These are phyloP conservation scores for Penicillium samsonianum DNA, from an alignment of 495 filamentous ascomycete species.

Conservation along the genomic window DNA sequence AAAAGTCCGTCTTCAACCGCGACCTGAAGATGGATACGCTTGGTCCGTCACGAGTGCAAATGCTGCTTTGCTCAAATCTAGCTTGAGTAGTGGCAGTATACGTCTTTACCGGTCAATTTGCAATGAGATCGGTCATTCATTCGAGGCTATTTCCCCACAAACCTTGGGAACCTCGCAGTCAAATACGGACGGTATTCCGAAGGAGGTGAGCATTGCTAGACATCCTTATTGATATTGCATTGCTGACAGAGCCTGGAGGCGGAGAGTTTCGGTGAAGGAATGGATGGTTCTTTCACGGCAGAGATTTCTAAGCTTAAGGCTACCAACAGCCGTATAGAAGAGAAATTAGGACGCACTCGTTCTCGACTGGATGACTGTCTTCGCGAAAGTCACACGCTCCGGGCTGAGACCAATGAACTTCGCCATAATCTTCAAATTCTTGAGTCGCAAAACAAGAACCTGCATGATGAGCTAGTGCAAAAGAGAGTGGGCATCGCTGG, in stretches of 20 bases:
- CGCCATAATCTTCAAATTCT: too few species aligned
- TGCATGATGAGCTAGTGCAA: too few species aligned
- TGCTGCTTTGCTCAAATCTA: not conserved
- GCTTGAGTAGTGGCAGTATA: slow-evolving; percentile 1
- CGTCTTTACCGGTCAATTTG: slow-evolving; percentile 2
- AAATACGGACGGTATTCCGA: not conserved
- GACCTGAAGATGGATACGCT: too few species aligned
- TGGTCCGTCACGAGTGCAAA: slow-evolving; percentile 5
- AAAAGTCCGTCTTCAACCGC: too few species aligned
- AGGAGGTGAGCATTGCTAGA: not conserved
- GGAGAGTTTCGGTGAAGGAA: not conserved
- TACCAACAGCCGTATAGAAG: not conserved
- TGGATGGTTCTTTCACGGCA: not conserved
- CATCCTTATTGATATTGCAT: not conserved
- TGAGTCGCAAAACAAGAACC: too few species aligned
- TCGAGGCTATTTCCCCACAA: slow-evolving; percentile 2
- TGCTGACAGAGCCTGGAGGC: not conserved
- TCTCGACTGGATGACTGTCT: too few species aligned
- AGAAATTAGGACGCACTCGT: too few species aligned
- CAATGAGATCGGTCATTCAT: not conserved
- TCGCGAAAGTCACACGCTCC: too few species aligned
- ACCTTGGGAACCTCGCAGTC: not conserved
- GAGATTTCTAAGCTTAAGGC: not conserved
- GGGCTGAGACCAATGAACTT: too few species aligned
- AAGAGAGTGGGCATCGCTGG: too few species aligned